Evolutionary conservation across 805 yeast species (phyloP), one percentile per base, ranked within the genome.

Genomic region (Komagataella ulmi): DNA sequence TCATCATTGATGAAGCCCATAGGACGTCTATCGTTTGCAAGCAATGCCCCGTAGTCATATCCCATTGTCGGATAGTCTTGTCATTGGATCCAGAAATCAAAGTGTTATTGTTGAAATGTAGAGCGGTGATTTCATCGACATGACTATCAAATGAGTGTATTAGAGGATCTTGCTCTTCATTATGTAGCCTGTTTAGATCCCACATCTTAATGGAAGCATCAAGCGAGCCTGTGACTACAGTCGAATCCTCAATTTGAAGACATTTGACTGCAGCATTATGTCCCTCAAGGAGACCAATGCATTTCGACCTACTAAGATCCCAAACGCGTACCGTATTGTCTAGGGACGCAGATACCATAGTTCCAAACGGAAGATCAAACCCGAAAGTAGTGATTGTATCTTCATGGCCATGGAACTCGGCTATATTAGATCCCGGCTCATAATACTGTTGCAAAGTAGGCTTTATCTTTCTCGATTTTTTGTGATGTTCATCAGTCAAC

Each of bases 271-370:
- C 66, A 0, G 85, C 79, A 48, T 61, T 53, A 59, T 85, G 91
- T 17, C 89, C 89, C 51, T 70, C 76, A 49, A 84, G 67, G 36
- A 69, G 59, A 2, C 81, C 81, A 23, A 68, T 59, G 49, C 76
- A 74, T 53, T 69, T 70, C 8, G 79, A 75, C 24, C 76, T 71
- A 44, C 83, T 76, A 58, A 85, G 65, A 68, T 89, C 95, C 96
- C 96, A 89, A 3, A 89, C 85, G 56, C 83, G 75, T 3, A 88
- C 83, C 0, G 85, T 78, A 61, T 83, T 86, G 62, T 88, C 96
- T 57, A 80, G 67, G 10, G 88, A 79, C 0, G 96, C 88, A 14
- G 90, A 77, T 1, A 88, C 90, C 64, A 88, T 58, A 1, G 80
- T 80, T 2, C 89, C 90, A 64, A 81, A 85, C 12, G 91, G 91